phyloP scores from a whole-genome alignment of 768 basidiomycete species.

The Tephrocybe sp. region DNA sequence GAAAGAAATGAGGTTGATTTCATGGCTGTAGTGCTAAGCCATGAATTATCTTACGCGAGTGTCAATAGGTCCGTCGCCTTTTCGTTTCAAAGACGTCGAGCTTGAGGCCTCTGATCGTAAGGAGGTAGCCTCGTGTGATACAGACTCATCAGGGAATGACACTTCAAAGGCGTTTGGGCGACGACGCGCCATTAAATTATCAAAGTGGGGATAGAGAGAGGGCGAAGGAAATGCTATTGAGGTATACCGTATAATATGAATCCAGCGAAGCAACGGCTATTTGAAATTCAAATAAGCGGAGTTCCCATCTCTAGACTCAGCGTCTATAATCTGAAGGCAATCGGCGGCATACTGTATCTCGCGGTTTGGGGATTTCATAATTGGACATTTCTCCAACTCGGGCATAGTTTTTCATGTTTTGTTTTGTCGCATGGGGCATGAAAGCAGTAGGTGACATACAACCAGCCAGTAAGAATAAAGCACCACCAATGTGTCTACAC shows the following conservation, averaged over 20 bases:
- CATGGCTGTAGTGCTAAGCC: neutral
- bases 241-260: no score
- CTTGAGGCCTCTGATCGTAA: neutral
- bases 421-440: conserved; percentile 25
- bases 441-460: conserved; percentile 24
- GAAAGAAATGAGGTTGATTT: neutral
- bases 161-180: conserved; percentile 56
- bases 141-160: conserved; percentile 43
- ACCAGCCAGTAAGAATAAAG: conserved; percentile 18
- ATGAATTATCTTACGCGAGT: conserved; percentile 17
- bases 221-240: no score
- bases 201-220: no score
- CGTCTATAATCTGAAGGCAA: no score
- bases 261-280: no score
- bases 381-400: neutral
- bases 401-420: conserved; percentile 21
- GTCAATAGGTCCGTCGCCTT: conserved; percentile 14
- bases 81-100: conserved; percentile 18
- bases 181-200: conserved; percentile 29
- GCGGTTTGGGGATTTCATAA: no score
- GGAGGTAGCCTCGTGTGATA: conserved; percentile 5
- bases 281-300: no score
- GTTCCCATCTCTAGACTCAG: no score
- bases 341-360: no score
- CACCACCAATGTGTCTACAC: conserved; percentile 4